A percentile compares a stretch with the other conserved stretches of the same genome.
phyloP scores from a whole-genome alignment of 768 basidiomycete species.

The Phanerochaete sordida region DNA sequence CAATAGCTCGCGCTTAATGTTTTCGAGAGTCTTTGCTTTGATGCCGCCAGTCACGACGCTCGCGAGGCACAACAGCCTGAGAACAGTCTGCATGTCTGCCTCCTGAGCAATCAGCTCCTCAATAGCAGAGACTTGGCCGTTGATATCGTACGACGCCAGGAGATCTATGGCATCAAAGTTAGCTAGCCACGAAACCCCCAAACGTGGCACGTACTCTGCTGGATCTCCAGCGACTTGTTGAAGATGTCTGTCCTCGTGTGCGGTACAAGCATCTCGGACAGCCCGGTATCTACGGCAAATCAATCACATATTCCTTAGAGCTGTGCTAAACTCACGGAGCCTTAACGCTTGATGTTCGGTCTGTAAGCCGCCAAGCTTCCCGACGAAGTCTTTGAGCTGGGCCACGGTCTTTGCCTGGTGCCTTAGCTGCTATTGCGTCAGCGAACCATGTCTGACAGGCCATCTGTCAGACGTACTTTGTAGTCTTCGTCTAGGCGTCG shows the following conservation, averaged over 20 bases:
- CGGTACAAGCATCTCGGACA: constrained; percentile 89
- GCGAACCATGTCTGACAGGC: neutral
- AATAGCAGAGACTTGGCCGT: constrained; percentile 77
- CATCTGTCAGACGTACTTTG: constrained; percentile 48
- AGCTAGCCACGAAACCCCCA: neutral
- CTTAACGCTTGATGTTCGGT: constrained; percentile 86
- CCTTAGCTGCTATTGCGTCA: constrained; percentile 49
- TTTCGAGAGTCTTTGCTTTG: constrained; percentile 82
- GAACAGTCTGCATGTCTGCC: constrained; percentile 71
- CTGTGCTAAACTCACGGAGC: constrained; percentile 63
- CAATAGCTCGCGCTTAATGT: constrained; percentile 86
- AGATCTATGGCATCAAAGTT: constrained; percentile 56
- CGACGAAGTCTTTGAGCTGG: constrained; percentile 92
- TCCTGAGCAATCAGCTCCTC: constrained; percentile 90
- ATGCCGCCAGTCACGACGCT: constrained; percentile 84
- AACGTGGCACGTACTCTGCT: constrained; percentile 68
- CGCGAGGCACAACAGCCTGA: constrained; percentile 82
- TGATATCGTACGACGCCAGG: constrained; percentile 87
- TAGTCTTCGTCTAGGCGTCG: constrained; percentile 88
- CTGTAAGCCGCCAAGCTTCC: constrained; percentile 89
- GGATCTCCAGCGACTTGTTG: constrained; percentile 89
- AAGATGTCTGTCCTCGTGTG: constrained; percentile 84
- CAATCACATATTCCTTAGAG: neutral
- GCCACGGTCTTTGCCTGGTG: constrained; percentile 87
- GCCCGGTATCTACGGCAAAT: constrained; percentile 68